Percentiles rank a stretch among this genome's conserved stretches.
These are phyloP conservation scores for Erigeron canadensis DNA, from an alignment of 129 eudicot species.

Conservation along the genomic window DNA sequence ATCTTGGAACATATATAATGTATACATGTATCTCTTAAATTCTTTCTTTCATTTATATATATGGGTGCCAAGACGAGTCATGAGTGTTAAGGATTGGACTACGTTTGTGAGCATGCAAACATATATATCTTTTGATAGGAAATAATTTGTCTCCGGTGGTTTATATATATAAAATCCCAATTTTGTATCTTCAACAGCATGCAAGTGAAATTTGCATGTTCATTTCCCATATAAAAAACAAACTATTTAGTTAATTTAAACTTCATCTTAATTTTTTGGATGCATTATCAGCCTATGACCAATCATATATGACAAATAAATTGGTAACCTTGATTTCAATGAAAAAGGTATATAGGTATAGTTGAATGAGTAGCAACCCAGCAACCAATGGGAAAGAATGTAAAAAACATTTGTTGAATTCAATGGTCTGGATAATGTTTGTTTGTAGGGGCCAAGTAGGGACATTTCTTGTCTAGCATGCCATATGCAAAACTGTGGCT, in stretches of 20 bases:
- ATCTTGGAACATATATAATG: constrained; percentile 35
- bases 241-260: too few species aligned
- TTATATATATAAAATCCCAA: too few species aligned
- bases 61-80: constrained; percentile 27
- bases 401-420: not conserved
- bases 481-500: constrained; percentile 45
- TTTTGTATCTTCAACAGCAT: too few species aligned
- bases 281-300: not conserved
- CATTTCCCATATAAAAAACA: too few species aligned
- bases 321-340: not conserved
- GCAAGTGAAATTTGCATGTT: too few species aligned
- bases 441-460: constrained; percentile 38
- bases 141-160: too few species aligned
- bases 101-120: too few species aligned
- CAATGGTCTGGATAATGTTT: constrained; percentile 24
- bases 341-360: not conserved
- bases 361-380: not conserved
- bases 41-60: constrained; percentile 24
- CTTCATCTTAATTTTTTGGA: too few species aligned
- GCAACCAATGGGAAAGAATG: not conserved
- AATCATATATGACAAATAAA: not conserved
- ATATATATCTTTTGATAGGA: too few species aligned
- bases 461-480: constrained; percentile 66
- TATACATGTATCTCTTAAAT: constrained; percentile 22
- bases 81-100: constrained; percentile 6